Base-by-base conservation (phyloP, 1,284 basidiomycete species). In the Pascua guehoae region DNA sequence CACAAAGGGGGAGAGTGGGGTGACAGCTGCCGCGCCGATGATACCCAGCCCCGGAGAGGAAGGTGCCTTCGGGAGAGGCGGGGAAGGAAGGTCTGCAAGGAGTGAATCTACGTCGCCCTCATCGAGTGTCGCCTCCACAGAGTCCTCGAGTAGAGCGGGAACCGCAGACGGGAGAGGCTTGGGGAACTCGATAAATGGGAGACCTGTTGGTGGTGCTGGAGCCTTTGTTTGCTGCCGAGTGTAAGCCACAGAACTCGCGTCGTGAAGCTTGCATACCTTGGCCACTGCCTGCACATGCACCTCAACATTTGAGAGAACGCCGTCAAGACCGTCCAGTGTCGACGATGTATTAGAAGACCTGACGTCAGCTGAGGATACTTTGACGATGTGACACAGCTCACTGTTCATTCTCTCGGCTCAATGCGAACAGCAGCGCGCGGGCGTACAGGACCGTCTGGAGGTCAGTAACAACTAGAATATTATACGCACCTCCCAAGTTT, bases 401-500 rank as follows among this genome's bases (percentile, higher is more conserved):
- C 73, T 69, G 64, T 44, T 73, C 72, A 49, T 73, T 72, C 4
- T 58, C 65, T 15, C 67, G 56, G 32, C 58, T 54, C 24, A 76
- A 53, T 1, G 61, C 57, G 9, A 69, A 64, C 9, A 72, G 61
- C 8, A 75, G 51, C 1, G 65, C 66, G 5, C 67, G 61, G 12
- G 75, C 68, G 53, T 75, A 75, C 17, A 66, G 51, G 2, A 73
- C 63, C 18, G 66, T 72, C 75, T 76, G 50, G 2, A 4, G 14
- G 15, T 47, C 4, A 51, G 39, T 37, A 11, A n/a, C 14, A 24
- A 8, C 48, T 9, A 50, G 4, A 17, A 24, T 2, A 17, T 3
- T 5, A 32, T n/a, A 53, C 69, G 53, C 45, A 73, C 72, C 65
- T 74, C 70, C 63, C 73, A 73, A 0, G 77, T 74, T 45, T 60